Conservation (phyloP, 2,329 filamentous ascomycete species). For the Colletotrichum ledebouriae region DNA sequence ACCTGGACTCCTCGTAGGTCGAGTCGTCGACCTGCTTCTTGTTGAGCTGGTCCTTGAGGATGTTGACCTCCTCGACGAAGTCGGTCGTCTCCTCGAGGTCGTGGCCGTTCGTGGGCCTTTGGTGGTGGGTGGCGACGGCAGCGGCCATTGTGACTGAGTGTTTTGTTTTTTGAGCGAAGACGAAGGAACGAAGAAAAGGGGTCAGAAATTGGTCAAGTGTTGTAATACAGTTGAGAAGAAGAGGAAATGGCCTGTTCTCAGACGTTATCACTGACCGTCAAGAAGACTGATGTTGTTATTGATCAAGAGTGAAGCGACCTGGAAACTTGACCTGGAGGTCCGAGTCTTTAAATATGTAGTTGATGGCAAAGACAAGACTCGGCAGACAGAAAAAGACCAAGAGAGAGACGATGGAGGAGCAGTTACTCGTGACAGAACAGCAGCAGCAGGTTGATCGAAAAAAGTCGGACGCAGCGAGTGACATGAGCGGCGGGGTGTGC, state of each 20-base stretch:
- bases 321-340: constrained; percentile 7
- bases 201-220: not conserved
- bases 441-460: constrained; percentile 6
- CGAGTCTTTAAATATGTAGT: constrained; percentile 39
- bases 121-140: constrained; percentile 30
- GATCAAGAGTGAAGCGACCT: not conserved
- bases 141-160: constrained; percentile 35
- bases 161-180: not conserved
- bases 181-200: not conserved
- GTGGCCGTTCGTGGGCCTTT: constrained; percentile 44
- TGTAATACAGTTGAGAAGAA: not conserved
- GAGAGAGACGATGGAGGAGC: constrained; percentile 11
- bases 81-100: constrained; percentile 61
- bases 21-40: constrained; percentile 33
- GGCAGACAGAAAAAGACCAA: constrained; percentile 2
- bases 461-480: constrained; percentile 30
- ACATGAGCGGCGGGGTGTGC: constrained; percentile 20
- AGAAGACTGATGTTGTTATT: constrained; percentile 12
- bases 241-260: not conserved
- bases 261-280: constrained; percentile 8
- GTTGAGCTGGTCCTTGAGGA: constrained; percentile 57
- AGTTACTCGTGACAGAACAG: constrained; percentile 3
- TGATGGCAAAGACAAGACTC: constrained; percentile 29
- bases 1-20: constrained; percentile 68
- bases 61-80: constrained; percentile 68